Evolutionary conservation across 2,329 filamentous ascomycete species (phyloP).

Genomic region (Talaromyces sp.): DNA sequence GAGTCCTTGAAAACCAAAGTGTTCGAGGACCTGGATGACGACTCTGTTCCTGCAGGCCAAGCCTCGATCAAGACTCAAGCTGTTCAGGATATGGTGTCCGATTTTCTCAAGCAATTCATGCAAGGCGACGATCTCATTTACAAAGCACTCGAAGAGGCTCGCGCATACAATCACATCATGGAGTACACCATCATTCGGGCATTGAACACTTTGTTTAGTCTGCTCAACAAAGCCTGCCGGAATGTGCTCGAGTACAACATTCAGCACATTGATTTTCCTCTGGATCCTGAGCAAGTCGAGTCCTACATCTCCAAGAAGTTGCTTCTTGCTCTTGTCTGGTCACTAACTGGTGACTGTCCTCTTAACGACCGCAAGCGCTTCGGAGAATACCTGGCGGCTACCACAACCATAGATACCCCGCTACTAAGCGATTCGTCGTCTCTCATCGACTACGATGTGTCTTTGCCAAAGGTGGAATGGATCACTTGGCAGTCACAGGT

Average conservation of each 20-base stretch:
- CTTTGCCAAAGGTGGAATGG: slow-evolving; percentile 84
- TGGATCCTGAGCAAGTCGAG: slow-evolving; percentile 86
- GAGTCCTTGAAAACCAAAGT: slow-evolving; percentile 74
- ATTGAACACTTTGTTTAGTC: slow-evolving; percentile 87
- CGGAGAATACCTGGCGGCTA: slow-evolving; percentile 74
- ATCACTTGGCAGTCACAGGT: slow-evolving; percentile 91
- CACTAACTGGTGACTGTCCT: slow-evolving; percentile 90
- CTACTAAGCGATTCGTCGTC: slow-evolving; percentile 72
- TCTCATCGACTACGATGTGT: slow-evolving; percentile 93
- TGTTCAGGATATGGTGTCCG: slow-evolving; percentile 74
- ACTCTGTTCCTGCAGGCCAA: slow-evolving; percentile 71
- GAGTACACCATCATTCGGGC: slow-evolving; percentile 90
- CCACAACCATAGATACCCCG: slow-evolving; percentile 83
- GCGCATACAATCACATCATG: slow-evolving; percentile 91
- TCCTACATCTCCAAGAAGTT: slow-evolving; percentile 90
- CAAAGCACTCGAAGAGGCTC: slow-evolving; percentile 70
- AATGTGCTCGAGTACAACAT: slow-evolving; percentile 94
- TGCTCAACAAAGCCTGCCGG: slow-evolving; percentile 89
- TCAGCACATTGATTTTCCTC: slow-evolving; percentile 87
- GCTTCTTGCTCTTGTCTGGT: slow-evolving; percentile 88
- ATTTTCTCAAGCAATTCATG: slow-evolving; percentile 71
- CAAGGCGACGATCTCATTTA: slow-evolving; percentile 76
- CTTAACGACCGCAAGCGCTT: slow-evolving; percentile 82
- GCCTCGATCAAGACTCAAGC: slow-evolving; percentile 73
- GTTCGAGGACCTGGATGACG: slow-evolving; percentile 95